Base-by-base conservation (phyloP, 257 asterid species). In the Nicotiana attenuata region DNA sequence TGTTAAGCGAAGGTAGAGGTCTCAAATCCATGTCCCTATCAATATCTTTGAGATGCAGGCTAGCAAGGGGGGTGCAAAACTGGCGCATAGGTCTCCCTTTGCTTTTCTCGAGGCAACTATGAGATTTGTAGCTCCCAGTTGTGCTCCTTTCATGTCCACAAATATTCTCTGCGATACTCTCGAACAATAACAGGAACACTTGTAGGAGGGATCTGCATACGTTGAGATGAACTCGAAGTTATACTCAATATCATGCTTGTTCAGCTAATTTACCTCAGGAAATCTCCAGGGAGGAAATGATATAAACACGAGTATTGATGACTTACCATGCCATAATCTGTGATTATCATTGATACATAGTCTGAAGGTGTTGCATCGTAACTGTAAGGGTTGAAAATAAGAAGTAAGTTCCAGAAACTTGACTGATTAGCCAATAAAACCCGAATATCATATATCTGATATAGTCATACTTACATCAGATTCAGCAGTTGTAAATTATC, bases 261-360 rank as follows among this genome's bases (percentile, higher is more conserved):
- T 38, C 63, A 67, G 68, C 11, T 31, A 38, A 29, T 24, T 76
- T 26, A n/a, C 65, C 29, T 80, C 35, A 19, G 77, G 11, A 69
- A 65, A 35, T 31, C 14, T 50, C 26, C 38, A 45, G 59, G 11
- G 52, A 35, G n/a, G 45, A 66, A 29, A 80, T 59, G 31, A 80
- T 24, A 67, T 24, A 45, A 78, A 78, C 24, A 59, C 24, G 65
- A 82, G 64, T 45, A 55, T 52, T 28, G 76, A 69, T 33, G 68
- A 85, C 98, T 87, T 88, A 94, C 97, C 98, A 92, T 91, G 88
- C 98, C 98, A 85, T 91, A 92, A 85, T 94, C 98, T 11, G 96
- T 90, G 84, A 94, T 90, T 78, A 94, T 91, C 97, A 92, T 83
- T 57, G 97, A 94, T 55, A 94, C 88, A 88, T 91, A 94, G 83